Base-by-base conservation (phyloP, 2,329 filamentous ascomycete species). In the Orbilia blumenaviensis region DNA sequence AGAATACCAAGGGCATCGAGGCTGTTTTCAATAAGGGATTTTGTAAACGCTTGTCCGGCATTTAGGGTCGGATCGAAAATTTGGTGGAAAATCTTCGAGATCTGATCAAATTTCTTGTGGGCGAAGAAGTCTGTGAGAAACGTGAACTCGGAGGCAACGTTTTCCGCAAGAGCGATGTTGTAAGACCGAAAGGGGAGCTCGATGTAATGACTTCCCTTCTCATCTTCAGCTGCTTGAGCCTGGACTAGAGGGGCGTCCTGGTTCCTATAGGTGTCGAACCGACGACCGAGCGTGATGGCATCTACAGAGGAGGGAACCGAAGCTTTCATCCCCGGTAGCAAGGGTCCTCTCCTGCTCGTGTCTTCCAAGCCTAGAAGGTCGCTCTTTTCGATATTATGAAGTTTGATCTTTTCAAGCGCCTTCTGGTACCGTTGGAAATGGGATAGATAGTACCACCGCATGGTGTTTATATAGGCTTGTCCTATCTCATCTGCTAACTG, bases 371-470 rank as follows among this genome's bases (percentile, higher is more conserved):
- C 93, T 2, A 99, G 85, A 0, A 93, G 87, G 81, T 97, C 93
- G 78, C 90, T 90, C 81, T 91, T 93, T 81, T 97, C 94, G 72
- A 96, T 86, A 3, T 87, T 83, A 81, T 97, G 93, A 1, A 98
- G 83, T 81, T 92, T 94, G 75, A 99, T 87, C 82, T 93, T 96
- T 66, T 91, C 90, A 4, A 99, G 86, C 0, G 95, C 90, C 79
- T 90, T 89, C 78, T 91, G 89, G 82, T 99, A 99, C 34, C 94
- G 90, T 2, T 88, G 89, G 81, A 99, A 99, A 82, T 97, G 92
- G 78, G 91, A 95, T 63, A 91, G 84, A 82, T 98, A 98, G 81
- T 99, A 99, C 95, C 95, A 99, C 63, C 93, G 89, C 93, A 99
- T 99, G 0, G 96, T 99, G 82, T 97, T 97, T 84, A 96, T 90